These are phyloP conservation scores for Akanthomyces uredinophilus DNA, from an alignment of 2,329 filamentous ascomycete species.

Conservation along the genomic window DNA sequence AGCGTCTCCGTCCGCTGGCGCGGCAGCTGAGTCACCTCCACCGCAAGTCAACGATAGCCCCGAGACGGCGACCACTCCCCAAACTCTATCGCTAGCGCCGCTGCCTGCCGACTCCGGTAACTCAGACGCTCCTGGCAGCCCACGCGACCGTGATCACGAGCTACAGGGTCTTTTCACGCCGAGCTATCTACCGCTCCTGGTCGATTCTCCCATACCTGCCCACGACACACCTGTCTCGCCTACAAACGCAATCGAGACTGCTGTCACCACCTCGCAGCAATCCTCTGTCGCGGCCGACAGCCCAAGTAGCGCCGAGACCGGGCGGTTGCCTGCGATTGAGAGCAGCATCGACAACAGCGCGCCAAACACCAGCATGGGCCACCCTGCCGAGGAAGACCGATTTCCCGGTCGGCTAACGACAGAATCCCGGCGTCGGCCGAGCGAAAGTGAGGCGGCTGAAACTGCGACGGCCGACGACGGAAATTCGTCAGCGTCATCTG, in stretches of 20 bases:
- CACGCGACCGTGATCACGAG: slow-evolving; percentile 53
- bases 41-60: slow-evolving; percentile 20
- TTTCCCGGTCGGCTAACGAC: slow-evolving; percentile 9
- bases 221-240: slow-evolving; percentile 15
- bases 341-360: not conserved
- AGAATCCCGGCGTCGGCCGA: not conserved
- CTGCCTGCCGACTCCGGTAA: slow-evolving; percentile 24
- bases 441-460: slow-evolving; percentile 2
- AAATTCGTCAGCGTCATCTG: slow-evolving; percentile 46
- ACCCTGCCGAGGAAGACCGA: not conserved
- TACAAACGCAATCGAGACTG: slow-evolving; percentile 17
- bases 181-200: slow-evolving; percentile 57
- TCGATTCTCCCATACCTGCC: slow-evolving; percentile 23
- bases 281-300: slow-evolving; percentile 3
- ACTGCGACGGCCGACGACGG: slow-evolving; percentile 23
- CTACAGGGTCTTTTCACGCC: slow-evolving; percentile 60
- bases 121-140: slow-evolving; percentile 34
- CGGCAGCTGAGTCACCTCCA: slow-evolving; percentile 30
- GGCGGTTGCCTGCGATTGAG: slow-evolving; percentile 12
- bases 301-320: not conserved
- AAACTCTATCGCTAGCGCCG: slow-evolving; percentile 22
- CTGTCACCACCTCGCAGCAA: not conserved
- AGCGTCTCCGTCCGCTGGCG: not conserved
- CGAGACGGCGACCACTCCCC: slow-evolving; percentile 27
- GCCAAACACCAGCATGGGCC: not conserved